Conservation (phyloP, 2,329 filamentous ascomycete genomes). For the Paradendryphiella salina region DNA sequence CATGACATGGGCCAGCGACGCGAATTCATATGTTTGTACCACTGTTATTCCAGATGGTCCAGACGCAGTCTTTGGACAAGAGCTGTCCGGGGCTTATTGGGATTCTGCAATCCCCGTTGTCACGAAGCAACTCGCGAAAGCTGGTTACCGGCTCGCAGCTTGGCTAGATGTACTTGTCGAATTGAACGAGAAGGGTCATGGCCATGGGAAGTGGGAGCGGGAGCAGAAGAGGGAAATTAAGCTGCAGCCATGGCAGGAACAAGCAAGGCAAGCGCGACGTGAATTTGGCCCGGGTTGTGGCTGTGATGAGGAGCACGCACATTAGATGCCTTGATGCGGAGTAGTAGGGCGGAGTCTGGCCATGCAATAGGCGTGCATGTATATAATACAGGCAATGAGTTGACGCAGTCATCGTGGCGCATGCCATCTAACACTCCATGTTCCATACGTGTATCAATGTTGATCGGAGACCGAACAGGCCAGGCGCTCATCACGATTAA, state of each 20-base stretch:
- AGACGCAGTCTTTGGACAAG: slow-evolving; percentile 42
- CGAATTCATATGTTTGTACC: slow-evolving; percentile 50
- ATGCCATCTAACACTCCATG: neutral
- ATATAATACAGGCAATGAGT: neutral
- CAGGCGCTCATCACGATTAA: neutral
- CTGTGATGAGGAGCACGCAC: slow-evolving; percentile 22
- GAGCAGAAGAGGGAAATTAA: slow-evolving; percentile 18
- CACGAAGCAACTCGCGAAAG: slow-evolving; percentile 52
- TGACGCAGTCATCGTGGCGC: neutral
- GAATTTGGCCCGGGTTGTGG: slow-evolving; percentile 38
- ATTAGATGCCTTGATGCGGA: neutral
- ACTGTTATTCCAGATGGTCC: slow-evolving; percentile 48
- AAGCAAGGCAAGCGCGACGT: slow-evolving; percentile 31
- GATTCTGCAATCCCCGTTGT: slow-evolving; percentile 46
- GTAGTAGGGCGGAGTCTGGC: neutral
- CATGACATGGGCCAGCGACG: slow-evolving; percentile 50
- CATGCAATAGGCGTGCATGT: neutral
- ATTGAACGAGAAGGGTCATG: slow-evolving; percentile 14
- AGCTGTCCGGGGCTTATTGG: slow-evolving; percentile 46
- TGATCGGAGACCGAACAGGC: neutral
- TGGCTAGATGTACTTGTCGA: slow-evolving; percentile 38
- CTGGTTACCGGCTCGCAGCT: slow-evolving; percentile 37
- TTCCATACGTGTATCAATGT: neutral
- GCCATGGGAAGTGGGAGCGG: slow-evolving; percentile 11
- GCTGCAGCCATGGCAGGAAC: slow-evolving; percentile 36